phyloP scores from a whole-genome alignment of 2,329 filamentous ascomycete genomes.

The Exophiala phaeomuriformis region DNA sequence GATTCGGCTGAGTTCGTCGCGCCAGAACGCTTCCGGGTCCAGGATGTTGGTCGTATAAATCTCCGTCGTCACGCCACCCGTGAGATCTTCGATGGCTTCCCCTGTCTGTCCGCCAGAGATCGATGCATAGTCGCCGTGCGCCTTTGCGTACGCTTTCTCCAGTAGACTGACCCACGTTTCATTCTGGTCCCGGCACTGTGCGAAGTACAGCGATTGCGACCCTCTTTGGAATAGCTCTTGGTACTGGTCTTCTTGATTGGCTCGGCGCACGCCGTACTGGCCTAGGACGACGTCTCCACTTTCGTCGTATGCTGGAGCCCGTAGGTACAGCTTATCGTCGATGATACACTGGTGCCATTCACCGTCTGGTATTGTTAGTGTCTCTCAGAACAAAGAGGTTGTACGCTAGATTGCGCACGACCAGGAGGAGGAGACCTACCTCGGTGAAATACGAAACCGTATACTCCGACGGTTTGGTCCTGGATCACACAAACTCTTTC shows the following conservation, averaged over 20 bases:
- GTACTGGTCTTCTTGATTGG: constrained; percentile 64
- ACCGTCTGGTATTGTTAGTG: constrained; percentile 49
- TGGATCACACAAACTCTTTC: constrained; percentile 65
- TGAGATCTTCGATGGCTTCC: constrained; percentile 54
- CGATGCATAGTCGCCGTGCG: constrained; percentile 69
- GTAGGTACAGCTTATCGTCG: constrained; percentile 84
- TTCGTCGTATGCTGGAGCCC: constrained; percentile 74
- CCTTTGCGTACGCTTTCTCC: constrained; percentile 70
- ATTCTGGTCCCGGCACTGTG: constrained; percentile 65
- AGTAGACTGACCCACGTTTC: constrained; percentile 77
- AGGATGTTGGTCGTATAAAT: constrained; percentile 42
- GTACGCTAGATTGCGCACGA: neutral
- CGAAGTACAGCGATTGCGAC: constrained; percentile 70
- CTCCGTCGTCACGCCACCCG: constrained; percentile 45
- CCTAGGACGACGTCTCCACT: constrained; percentile 66
- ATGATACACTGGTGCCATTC: constrained; percentile 91
- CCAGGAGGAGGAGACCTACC: constrained; percentile 33
- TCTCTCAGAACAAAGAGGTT: neutral
- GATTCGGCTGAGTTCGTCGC: constrained; percentile 68
- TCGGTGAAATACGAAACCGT: constrained; percentile 77
- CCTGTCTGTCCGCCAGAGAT: constrained; percentile 69
- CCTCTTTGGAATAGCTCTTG: constrained; percentile 65
- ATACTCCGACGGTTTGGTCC: constrained; percentile 70
- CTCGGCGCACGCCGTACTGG: constrained; percentile 66
- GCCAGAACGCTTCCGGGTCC: constrained; percentile 74